Percentiles rank a stretch among this genome's conserved stretches.
Evolutionary conservation across 352 stramenopile species (phyloP).

Genomic region (Thalassiosira allenii): DNA sequence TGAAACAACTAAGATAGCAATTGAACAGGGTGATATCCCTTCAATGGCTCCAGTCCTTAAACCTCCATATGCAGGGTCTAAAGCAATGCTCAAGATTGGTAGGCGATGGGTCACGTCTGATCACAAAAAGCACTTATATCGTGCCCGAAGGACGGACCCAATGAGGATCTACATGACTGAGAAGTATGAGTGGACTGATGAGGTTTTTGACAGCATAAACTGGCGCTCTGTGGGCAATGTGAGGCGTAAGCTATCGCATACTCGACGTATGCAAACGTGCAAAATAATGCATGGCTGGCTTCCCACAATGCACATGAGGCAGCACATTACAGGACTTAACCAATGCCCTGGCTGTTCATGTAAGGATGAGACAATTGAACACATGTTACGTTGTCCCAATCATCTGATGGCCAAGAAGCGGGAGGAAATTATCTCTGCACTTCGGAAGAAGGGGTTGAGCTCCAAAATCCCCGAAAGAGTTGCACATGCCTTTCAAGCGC

Average conservation of each 20-base stretch:
- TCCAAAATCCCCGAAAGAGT: not conserved
- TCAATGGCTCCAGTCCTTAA: not conserved
- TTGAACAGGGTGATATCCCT: not conserved
- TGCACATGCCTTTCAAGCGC: not conserved
- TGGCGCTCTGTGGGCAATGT: conserved; percentile 3
- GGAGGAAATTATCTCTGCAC: not conserved
- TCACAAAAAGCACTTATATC: not conserved
- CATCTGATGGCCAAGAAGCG: not conserved
- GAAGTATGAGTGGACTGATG: conserved; percentile 7
- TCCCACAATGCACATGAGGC: conserved; percentile 6
- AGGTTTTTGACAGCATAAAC: not conserved
- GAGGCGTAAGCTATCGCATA: not conserved
- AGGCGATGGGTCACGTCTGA: conserved; percentile 17
- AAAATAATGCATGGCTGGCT: conserved; percentile 44
- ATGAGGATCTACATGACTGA: not conserved
- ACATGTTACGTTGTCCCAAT: conserved; percentile 23
- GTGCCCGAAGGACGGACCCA: not conserved
- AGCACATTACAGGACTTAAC: not conserved
- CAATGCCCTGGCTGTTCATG: conserved; percentile 23
- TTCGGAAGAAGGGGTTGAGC: not conserved
- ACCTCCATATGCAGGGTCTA: conserved; percentile 7
- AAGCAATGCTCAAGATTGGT: conserved; percentile 9
- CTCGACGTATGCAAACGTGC: conserved; percentile 1
- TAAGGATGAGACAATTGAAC: conserved; percentile 2
- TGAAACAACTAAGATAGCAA: not conserved